Evolutionary conservation across 208 protist genomes (phyloP).

Genomic region (Balamuthia mandrillaris): DNA sequence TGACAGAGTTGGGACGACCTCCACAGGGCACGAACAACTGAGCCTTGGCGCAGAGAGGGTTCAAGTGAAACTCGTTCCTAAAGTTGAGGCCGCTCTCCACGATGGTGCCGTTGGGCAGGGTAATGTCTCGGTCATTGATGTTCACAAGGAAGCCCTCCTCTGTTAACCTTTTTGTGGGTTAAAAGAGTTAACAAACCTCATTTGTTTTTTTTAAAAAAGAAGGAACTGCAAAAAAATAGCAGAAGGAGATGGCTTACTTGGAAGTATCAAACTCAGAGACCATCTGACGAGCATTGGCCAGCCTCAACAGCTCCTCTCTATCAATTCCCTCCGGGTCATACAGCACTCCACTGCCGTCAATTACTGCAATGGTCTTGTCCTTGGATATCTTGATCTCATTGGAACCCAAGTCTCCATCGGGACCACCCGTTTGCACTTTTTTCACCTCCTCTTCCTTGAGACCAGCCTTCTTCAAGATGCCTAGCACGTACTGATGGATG

Average conservation of each 20-base stretch:
- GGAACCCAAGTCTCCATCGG: constrained; percentile 91
- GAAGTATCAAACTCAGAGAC: constrained; percentile 80
- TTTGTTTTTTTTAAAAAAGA: too few species aligned
- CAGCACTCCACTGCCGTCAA: constrained; percentile 88
- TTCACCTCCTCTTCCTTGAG: constrained; percentile 82
- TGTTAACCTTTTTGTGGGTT: constrained; percentile 42
- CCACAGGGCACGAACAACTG: constrained; percentile 94
- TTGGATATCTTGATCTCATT: constrained; percentile 91
- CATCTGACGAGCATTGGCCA: constrained; percentile 78
- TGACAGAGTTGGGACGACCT: constrained; percentile 88
- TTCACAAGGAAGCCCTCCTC: constrained; percentile 85
- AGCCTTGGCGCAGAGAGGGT: constrained; percentile 72
- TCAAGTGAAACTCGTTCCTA: constrained; percentile 88
- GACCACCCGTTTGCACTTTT: constrained; percentile 89
- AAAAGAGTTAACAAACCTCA: background rate
- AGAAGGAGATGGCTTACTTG: too few species aligned
- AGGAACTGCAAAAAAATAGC: background rate
- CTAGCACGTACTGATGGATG: constrained; percentile 87
- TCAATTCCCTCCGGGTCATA: constrained; percentile 85
- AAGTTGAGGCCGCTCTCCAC: constrained; percentile 73
- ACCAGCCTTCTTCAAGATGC: constrained; percentile 79
- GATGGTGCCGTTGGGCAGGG: constrained; percentile 74
- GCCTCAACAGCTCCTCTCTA: constrained; percentile 78
- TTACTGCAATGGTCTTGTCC: constrained; percentile 86
- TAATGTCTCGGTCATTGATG: constrained; percentile 81